Conservation (phyloP, 2,329 filamentous ascomycete species). For the Penicillium griseofulvum region DNA sequence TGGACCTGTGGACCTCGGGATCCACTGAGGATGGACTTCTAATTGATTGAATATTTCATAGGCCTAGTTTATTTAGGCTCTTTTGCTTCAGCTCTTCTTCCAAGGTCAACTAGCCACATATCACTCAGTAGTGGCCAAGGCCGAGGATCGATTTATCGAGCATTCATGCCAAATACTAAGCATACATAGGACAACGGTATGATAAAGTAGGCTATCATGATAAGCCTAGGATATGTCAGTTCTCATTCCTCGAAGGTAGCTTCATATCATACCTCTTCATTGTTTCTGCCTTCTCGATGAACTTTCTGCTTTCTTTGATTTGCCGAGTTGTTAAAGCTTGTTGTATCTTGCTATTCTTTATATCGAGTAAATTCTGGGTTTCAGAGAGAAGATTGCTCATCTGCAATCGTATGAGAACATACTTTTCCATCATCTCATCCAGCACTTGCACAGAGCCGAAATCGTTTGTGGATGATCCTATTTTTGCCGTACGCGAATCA, state of each 20-base stretch:
- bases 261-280: background rate
- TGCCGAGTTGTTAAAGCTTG: background rate
- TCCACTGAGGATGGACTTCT: too few species aligned
- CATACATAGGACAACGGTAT: background rate
- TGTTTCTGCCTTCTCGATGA: background rate
- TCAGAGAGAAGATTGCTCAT: background rate
- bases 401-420: background rate
- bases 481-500: background rate
- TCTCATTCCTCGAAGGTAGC: background rate
- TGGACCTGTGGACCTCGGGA: too few species aligned
- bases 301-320: background rate
- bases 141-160: background rate
- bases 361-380: background rate
- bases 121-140: too few species aligned
- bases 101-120: too few species aligned
- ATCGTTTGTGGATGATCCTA: background rate
- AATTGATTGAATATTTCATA: too few species aligned
- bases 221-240: background rate
- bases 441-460: background rate
- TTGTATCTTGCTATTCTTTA: background rate
- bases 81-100: too few species aligned
- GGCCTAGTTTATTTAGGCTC: too few species aligned
- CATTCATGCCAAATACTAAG: background rate
- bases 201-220: background rate
- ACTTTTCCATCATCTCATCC: background rate